These are phyloP conservation scores for Geotrichum fermentans DNA, from an alignment of 1,139 yeast species.

Conservation along the genomic window DNA sequence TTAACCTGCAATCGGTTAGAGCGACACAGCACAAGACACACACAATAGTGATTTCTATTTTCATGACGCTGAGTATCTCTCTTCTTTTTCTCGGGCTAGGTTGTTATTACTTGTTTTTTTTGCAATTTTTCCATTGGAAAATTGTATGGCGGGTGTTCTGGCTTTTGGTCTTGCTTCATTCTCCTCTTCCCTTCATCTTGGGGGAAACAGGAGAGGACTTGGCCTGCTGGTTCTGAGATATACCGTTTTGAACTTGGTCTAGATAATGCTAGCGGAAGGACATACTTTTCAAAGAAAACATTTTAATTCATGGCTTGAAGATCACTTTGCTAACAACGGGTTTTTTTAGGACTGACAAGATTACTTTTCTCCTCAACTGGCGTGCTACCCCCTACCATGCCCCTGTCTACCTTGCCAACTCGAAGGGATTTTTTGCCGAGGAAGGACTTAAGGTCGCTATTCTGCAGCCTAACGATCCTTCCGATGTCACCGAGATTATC, in stretches of 20 bases:
- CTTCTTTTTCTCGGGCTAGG: background rate
- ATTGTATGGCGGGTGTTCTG: background rate
- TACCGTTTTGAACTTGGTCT: background rate
- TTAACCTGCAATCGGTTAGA: too few species aligned
- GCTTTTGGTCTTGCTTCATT: too few species aligned
- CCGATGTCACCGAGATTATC: constrained; percentile 55
- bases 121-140: background rate
- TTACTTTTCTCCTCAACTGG: constrained; percentile 54
- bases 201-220: too few species aligned
- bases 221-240: background rate
- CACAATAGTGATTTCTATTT: too few species aligned
- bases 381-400: constrained; percentile 55
- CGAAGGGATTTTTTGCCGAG: constrained; percentile 49
- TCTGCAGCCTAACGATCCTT: constrained; percentile 54
- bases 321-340: background rate
- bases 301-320: too few species aligned
- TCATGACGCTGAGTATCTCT: too few species aligned
- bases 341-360: constrained; percentile 39
- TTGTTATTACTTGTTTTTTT: background rate
- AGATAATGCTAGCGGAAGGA: background rate
- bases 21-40: too few species aligned
- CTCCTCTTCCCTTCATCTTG: too few species aligned
- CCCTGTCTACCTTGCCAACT: constrained; percentile 49
- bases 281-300: background rate
- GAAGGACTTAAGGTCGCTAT: constrained; percentile 51